Evolutionary conservation across 352 stramenopile species (phyloP).

Genomic region (Peronospora farinosa): DNA sequence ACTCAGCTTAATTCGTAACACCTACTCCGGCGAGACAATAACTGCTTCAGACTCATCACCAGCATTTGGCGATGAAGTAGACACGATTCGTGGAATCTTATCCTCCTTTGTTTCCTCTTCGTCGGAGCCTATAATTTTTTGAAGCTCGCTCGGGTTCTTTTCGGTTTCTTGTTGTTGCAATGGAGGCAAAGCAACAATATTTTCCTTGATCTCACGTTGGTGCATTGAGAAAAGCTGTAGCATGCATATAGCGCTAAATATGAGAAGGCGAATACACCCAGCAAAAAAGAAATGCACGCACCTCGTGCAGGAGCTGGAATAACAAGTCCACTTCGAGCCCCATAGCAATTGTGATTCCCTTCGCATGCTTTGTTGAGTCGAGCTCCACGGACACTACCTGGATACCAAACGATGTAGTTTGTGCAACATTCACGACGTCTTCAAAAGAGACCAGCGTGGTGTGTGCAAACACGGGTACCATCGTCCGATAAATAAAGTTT

Average conservation of each 20-base stretch:
- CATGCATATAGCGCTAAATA: neutral
- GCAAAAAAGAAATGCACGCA: slow-evolving; percentile 9
- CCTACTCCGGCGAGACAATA: slow-evolving; percentile 3
- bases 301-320: slow-evolving; percentile 61
- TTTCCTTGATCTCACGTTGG: slow-evolving; percentile 28
- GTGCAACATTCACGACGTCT: slow-evolving; percentile 44
- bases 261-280: neutral
- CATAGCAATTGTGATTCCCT: slow-evolving; percentile 66
- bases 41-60: slow-evolving; percentile 2
- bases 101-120: slow-evolving; percentile 62
- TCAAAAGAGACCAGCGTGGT: slow-evolving; percentile 58
- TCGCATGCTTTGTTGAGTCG: slow-evolving; percentile 33
- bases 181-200: slow-evolving; percentile 12
- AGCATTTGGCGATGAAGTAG: slow-evolving; percentile 6
- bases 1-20: neutral
- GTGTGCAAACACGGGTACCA: slow-evolving; percentile 68
- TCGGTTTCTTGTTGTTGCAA: slow-evolving; percentile 35
- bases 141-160: slow-evolving; percentile 37
- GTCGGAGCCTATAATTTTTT: slow-evolving; percentile 47
- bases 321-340: slow-evolving; percentile 71
- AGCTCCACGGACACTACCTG: slow-evolving; percentile 54
- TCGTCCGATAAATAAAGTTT: slow-evolving; percentile 62
- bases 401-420: slow-evolving; percentile 62
- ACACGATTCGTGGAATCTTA: slow-evolving; percentile 1
- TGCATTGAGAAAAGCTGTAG: slow-evolving; percentile 51